These are phyloP conservation scores for Aotearoamyces nothofagi DNA, from an alignment of 2,329 filamentous ascomycete genomes.

Conservation along the genomic window DNA sequence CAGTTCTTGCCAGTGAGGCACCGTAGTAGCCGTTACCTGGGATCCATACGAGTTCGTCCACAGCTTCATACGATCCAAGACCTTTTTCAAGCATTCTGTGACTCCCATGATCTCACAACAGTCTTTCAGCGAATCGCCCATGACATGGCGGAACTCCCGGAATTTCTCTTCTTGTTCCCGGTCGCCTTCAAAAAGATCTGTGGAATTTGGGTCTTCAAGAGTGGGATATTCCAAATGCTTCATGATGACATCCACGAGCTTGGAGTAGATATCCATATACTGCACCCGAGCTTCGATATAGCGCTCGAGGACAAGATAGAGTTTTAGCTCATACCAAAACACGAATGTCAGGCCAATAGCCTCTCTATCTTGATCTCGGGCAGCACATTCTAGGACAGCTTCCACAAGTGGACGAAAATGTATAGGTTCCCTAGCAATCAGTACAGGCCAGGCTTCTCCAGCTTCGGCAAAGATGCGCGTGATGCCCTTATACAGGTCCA, in stretches of 20 bases:
- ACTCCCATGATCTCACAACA: conserved; percentile 93
- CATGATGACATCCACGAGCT: conserved; percentile 85
- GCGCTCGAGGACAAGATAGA: conserved; percentile 80
- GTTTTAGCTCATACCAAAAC: conserved; percentile 98
- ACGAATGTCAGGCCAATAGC: conserved; percentile 87
- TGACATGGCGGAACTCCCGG: conserved; percentile 86
- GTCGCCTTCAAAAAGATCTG: conserved; percentile 88
- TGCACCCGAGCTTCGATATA: conserved; percentile 71
- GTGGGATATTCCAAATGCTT: conserved; percentile 77
- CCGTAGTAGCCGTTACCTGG: conserved; percentile 55
- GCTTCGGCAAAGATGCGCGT: conserved; percentile 87
- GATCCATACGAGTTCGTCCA: conserved; percentile 78
- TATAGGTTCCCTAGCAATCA: conserved; percentile 69
- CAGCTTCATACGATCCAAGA: conserved; percentile 68
- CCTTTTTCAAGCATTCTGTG: conserved; percentile 78
- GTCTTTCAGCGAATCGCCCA: conserved; percentile 96
- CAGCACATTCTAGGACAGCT: conserved; percentile 79
- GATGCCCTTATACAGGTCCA: conserved; percentile 72
- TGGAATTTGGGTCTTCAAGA: conserved; percentile 56
- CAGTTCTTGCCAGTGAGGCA: conserved; percentile 91
- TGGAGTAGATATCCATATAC: conserved; percentile 69
- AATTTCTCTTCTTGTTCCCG: conserved; percentile 95
- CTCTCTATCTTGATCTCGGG: conserved; percentile 75
- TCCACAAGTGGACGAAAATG: conserved; percentile 81
- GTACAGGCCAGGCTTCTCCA: conserved; percentile 84